Percentiles rank a stretch among this genome's conserved stretches.
Conservation (phyloP, 352 stramenopile species). For the Thalassiosira mediterranea region DNA sequence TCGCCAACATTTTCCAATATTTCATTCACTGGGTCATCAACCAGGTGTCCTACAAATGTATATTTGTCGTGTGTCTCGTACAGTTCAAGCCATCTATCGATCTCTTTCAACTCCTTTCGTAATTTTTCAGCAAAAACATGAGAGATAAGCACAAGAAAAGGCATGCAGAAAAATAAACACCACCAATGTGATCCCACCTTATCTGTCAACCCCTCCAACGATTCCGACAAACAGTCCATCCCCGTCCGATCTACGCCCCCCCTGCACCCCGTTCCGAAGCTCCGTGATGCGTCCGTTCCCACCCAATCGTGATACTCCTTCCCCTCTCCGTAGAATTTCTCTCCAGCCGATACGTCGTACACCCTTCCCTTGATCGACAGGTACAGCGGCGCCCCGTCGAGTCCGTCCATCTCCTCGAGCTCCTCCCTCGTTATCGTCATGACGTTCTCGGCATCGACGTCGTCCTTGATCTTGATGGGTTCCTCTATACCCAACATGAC, state of each 20-base stretch:
- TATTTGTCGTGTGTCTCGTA: conserved; percentile 78
- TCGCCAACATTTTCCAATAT: conserved; percentile 51
- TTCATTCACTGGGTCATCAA: conserved; percentile 63
- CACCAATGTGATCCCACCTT: conserved; percentile 27
- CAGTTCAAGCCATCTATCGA: conserved; percentile 53
- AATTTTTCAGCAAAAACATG: neutral
- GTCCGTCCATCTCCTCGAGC: conserved; percentile 48
- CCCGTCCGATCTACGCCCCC: conserved; percentile 41
- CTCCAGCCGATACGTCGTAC: conserved; percentile 69
- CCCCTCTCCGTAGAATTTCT: conserved; percentile 70
- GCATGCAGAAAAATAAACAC: no score
- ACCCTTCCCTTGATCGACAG: conserved; percentile 69
- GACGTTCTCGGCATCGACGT: conserved; percentile 44
- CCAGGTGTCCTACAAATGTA: conserved; percentile 67
- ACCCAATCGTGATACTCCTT: conserved; percentile 71
- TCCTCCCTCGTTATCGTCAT: conserved; percentile 50
- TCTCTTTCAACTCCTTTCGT: conserved; percentile 41
- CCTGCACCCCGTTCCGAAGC: conserved; percentile 65
- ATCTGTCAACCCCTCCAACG: conserved; percentile 38
- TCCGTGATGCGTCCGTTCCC: conserved; percentile 67
- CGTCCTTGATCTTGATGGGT: conserved; percentile 52
- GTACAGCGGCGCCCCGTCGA: conserved; percentile 60
- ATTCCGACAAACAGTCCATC: conserved; percentile 49
- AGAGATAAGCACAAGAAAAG: conserved; percentile 2
- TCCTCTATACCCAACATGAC: conserved; percentile 51